Evolutionary conservation across 257 asterid genomes (phyloP), one percentile per base, ranked within the genome.

Genomic region (Cruciata laevipes): DNA sequence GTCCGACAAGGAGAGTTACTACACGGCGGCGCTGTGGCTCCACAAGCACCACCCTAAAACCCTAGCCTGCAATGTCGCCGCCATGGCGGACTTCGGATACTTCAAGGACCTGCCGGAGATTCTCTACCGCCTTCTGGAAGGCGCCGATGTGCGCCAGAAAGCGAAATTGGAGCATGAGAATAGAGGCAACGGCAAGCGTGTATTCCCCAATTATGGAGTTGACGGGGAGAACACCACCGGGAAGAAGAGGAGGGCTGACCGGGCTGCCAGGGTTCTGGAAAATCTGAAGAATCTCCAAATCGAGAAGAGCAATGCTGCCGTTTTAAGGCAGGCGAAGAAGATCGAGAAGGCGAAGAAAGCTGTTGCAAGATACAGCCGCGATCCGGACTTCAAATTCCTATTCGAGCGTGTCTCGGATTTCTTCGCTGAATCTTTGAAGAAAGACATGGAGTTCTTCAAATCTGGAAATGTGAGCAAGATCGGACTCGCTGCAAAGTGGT

Each of bases 31-130:
- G 2, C 18, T 79, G 7, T 83, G 89, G 89, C 78, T 83, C 40
- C 80, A 82, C 65, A 11, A 68, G 0, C 56, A 73, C 52, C 89
- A 82, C 69, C 88, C 88, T 2, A 84, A 76, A 74, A 84, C 89
- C 37, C 79, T 86, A 1, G 84, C 89, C 0, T 61, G 74, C 35
- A 86, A 84, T 25, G 64, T 84, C 0, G 72, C 51, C 0, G 13
- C 81, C 4, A 2, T 86, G 1, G 85, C 88, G 12, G 71, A 62
- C 3, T 86, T 86, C 4, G 89, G 88, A 4, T 86, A 84, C 70
- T 80, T 65, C 3, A 86, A 86, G 74, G 93, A 86, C 73, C 71
- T 86, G 64, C 85, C 76, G 10, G 89, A 86, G 80, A 74, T 86
- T 17, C 81, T 84, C 0, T 80, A 52, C 72, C 73, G 88, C 47